Conservation (phyloP, 2,329 filamentous ascomycete genomes). For the Botrytis squamosa region DNA sequence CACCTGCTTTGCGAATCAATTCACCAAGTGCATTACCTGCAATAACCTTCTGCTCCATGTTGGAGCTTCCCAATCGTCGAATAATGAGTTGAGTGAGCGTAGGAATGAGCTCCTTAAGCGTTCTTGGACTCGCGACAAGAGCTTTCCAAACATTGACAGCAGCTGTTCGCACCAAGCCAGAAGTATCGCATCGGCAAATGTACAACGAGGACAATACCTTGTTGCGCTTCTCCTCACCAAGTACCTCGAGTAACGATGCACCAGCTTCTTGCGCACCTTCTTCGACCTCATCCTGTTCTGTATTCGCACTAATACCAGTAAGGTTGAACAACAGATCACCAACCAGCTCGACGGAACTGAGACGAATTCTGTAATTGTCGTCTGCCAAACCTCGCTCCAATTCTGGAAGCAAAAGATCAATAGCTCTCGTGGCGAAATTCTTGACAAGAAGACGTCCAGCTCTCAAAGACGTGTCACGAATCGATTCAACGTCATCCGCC, state of each 20-base stretch:
- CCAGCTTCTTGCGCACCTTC: constrained; percentile 80
- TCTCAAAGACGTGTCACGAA: constrained; percentile 92
- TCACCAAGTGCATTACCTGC: constrained; percentile 96
- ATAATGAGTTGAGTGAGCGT: constrained; percentile 95
- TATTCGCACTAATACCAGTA: constrained; percentile 84
- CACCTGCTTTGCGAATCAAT: constrained; percentile 93
- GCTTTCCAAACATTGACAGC: constrained; percentile 97
- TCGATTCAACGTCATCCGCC: constrained; percentile 94
- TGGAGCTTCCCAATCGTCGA: constrained; percentile 86
- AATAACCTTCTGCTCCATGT: constrained; percentile 98
- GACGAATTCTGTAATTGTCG: constrained; percentile 93
- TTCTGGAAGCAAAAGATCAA: constrained; percentile 90
- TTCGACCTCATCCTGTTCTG: constrained; percentile 77
- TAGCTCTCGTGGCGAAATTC: constrained; percentile 93
- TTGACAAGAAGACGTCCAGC: constrained; percentile 94
- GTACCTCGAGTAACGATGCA: constrained; percentile 86
- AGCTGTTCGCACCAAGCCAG: constrained; percentile 82
- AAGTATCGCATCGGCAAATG: constrained; percentile 96
- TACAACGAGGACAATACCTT: constrained; percentile 96
- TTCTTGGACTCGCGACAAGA: constrained; percentile 85
- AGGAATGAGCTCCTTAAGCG: constrained; percentile 91
- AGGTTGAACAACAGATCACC: constrained; percentile 97
- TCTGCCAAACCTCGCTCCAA: constrained; percentile 96
- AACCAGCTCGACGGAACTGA: constrained; percentile 96
- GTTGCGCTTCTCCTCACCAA: constrained; percentile 95